Evolutionary conservation across 73 alveolate genomes (phyloP).

Genomic region (Symbiodinium pilosum): DNA sequence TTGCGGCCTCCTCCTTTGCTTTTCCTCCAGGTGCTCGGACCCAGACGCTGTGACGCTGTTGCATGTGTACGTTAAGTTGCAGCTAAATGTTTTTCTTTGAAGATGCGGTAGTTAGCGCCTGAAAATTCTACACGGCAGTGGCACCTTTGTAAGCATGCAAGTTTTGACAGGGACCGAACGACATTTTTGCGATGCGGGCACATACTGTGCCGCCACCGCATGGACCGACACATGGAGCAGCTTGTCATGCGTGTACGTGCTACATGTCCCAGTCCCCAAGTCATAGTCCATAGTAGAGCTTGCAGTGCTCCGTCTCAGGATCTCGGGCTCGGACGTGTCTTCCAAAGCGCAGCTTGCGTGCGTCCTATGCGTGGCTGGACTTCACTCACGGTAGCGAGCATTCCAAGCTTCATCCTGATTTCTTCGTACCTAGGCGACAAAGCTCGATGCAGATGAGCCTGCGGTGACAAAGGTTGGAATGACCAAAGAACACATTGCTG

Average conservation of each 20-base stretch:
- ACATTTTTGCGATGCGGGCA: constrained; percentile 59
- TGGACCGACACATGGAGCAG: constrained; percentile 66
- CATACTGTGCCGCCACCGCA: constrained; percentile 76
- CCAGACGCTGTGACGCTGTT: too few species aligned
- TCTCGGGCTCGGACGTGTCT: constrained; percentile 39
- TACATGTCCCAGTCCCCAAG: too few species aligned
- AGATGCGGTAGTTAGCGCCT: too few species aligned
- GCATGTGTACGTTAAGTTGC: too few species aligned
- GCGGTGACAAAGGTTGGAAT: neutral
- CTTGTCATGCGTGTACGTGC: neutral
- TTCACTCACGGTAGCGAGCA: neutral
- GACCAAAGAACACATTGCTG: too few species aligned
- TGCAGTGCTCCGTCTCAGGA: neutral
- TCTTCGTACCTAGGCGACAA: neutral
- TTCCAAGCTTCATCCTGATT: neutral
- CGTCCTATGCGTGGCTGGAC: constrained; percentile 44
- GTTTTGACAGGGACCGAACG: constrained; percentile 56
- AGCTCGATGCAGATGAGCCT: constrained; percentile 9
- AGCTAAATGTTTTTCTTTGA: too few species aligned
- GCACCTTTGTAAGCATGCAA: too few species aligned
- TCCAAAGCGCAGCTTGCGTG: constrained; percentile 49
- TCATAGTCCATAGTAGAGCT: too few species aligned
- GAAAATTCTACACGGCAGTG: too few species aligned
- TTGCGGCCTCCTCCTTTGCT: constrained; percentile 71
- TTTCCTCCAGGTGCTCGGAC: constrained; percentile 58